Conservation (phyloP, 2,329 filamentous ascomycete genomes). For the Ophiocordyceps robertsii region DNA sequence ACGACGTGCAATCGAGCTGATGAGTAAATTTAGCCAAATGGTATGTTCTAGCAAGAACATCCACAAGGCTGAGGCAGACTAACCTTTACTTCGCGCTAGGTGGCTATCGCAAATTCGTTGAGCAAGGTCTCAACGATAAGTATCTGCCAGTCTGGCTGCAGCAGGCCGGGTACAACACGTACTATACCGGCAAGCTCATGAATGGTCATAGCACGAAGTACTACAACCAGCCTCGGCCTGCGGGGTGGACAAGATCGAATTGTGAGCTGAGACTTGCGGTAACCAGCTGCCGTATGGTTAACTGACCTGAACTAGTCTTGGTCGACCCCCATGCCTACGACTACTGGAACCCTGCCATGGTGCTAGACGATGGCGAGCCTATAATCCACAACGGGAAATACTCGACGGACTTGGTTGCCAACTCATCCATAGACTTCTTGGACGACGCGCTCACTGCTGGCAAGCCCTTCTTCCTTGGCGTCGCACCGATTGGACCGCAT, state of each 20-base stretch:
- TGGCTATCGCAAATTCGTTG: slow-evolving; percentile 51
- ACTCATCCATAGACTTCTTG: slow-evolving; percentile 46
- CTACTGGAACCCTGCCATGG: slow-evolving; percentile 33
- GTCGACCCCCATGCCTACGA: slow-evolving; percentile 23
- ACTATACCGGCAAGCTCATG: slow-evolving; percentile 62
- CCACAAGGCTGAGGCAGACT: neutral
- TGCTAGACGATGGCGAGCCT: slow-evolving; percentile 9
- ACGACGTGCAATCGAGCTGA: neutral
- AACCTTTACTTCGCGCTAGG: slow-evolving; percentile 9
- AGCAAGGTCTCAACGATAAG: slow-evolving; percentile 49
- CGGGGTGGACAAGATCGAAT: slow-evolving; percentile 43
- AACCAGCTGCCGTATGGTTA: too few relatives aligned
- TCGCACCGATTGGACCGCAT: slow-evolving; percentile 56
- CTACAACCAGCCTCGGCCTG: slow-evolving; percentile 42
- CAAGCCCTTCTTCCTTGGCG: slow-evolving; percentile 52
- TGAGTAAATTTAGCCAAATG: slow-evolving; percentile 24
- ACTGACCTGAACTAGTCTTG: slow-evolving; percentile 11
- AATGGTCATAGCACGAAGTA: slow-evolving; percentile 49
- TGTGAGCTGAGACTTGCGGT: slow-evolving; percentile 1
- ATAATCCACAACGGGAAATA: slow-evolving; percentile 18
- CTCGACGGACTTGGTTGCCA: slow-evolving; percentile 43
- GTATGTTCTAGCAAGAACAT: slow-evolving; percentile 12
- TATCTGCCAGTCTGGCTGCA: slow-evolving; percentile 63
- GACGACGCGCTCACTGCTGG: slow-evolving; percentile 40
- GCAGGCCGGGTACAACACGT: slow-evolving; percentile 53